Base-by-base conservation (phyloP, 176 grass and related monocot species). In the Oryza brachyantha region DNA sequence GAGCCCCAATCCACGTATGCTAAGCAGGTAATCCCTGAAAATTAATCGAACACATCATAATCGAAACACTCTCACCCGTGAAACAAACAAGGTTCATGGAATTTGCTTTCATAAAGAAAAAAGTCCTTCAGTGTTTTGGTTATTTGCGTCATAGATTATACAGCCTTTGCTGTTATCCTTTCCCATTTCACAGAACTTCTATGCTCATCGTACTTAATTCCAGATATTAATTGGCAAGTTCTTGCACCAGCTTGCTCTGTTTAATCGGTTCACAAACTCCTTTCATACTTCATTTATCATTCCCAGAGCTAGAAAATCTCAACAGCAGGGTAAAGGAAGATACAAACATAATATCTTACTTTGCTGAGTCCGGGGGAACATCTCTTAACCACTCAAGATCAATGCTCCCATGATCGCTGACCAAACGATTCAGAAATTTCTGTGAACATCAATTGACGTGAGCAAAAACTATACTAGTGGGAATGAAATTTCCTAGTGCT, bases 381-480 rank as follows among this genome's bases (percentile, higher is more conserved):
- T 93, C 75, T 78, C 92, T 89, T 78, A 99, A 63, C 96, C 96
- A 99, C 71, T 99, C 96, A 75, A 99, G 96, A 85, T 99, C 90
- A 77, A 99, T 89, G 75, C 90, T 93, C 61, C 92, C 96, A 76
- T 99, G 96, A 82, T 99, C 92, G 78, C 63, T 91, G 24, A 92
- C 86, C 76, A 99, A 83, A 69, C 96, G 90, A 83, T 95, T 87
- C 60, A 99, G 85, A 72, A 99, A 93, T 67, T 75, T 79, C 92
- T 95, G 88, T 70, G 72, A 63, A 80, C 32, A 83, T 60, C 72
- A 84, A 76, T 69, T 81, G 26, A 48, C 35, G 25, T 88, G 52
- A 88, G 69, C n/a, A 66, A 52, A 66, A 76, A 26, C 29, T 50
- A 65, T 55, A 90, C 4, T 8, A 66, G 61, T 25, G 52, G 59